Evolutionary conservation across 1,284 basidiomycete genomes (phyloP).

Genomic region (Trichosporon coremiiforme): DNA sequence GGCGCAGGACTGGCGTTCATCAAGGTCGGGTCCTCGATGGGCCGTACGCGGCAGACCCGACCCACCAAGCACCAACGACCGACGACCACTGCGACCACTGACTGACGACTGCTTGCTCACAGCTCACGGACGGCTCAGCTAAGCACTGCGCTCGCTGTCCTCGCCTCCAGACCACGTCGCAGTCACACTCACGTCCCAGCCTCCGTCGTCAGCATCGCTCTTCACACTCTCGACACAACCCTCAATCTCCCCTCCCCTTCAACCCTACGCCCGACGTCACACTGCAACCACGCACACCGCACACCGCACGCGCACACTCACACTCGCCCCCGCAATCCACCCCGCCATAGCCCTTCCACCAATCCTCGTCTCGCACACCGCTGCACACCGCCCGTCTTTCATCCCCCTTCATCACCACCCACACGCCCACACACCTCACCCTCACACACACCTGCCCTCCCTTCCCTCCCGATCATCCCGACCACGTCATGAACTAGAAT

Average conservation of each 20-base stretch:
- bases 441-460: not conserved
- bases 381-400: no score
- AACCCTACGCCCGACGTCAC: constrained; percentile 15
- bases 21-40: not conserved
- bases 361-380: no score
- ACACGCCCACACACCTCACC: not conserved
- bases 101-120: no score
- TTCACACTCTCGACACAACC: not conserved
- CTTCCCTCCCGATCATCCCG: not conserved
- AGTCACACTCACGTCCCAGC: not conserved
- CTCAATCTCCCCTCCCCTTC: not conserved
- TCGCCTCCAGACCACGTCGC: no score
- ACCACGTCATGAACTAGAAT: constrained; percentile 8
- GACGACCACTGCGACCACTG: no score
- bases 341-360: no score
- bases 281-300: no score
- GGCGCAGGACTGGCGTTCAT: no score
- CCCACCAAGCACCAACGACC: not conserved
- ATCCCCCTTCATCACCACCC: not conserved
- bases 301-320: no score
- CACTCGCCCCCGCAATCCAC: no score
- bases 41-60: not conserved
- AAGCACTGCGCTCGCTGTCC: not conserved
- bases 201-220: not conserved
- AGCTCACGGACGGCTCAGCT: not conserved